phyloP scores from a whole-genome alignment of 164 flowering plant species.

The Chimonanthus praecox region DNA sequence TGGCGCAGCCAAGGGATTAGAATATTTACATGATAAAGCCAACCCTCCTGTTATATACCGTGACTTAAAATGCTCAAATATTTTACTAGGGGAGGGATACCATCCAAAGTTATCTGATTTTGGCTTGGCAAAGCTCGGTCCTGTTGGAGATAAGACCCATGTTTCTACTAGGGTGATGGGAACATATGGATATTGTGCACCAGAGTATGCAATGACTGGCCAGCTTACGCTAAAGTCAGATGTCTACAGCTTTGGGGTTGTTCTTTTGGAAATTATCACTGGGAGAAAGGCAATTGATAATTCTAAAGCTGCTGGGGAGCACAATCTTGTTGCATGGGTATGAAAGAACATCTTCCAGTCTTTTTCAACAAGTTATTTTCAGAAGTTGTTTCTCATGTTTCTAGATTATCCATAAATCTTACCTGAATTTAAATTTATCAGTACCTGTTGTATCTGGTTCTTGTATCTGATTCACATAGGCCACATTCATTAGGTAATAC shows the following conservation, averaged over 20 bases:
- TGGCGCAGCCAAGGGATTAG: conserved; percentile 76
- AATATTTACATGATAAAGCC: conserved; percentile 69
- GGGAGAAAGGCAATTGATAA: conserved; percentile 80
- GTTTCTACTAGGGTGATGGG: conserved; percentile 92
- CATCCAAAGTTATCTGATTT: conserved; percentile 80
- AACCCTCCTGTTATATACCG: conserved; percentile 79
- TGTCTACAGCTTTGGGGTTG: conserved; percentile 86
- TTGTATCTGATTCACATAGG: background rate
- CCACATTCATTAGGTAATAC: background rate
- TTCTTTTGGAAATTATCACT: conserved; percentile 73
- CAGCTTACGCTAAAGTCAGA: conserved; percentile 80
- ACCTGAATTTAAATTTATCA: too few species aligned
- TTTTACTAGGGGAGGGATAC: conserved; percentile 69
- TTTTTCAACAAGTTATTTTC: too few species aligned
- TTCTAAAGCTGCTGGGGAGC: conserved; percentile 39
- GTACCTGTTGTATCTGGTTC: too few species aligned
- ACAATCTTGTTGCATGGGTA: conserved; percentile 84
- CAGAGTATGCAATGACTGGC: conserved; percentile 91
- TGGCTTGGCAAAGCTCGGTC: conserved; percentile 89
- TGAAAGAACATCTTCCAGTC: conserved; percentile 14
- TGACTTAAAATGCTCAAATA: conserved; percentile 82
- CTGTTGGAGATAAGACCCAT: conserved; percentile 73
- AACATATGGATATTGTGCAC: conserved; percentile 86
- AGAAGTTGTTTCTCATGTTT: background rate
- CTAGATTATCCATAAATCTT: too few species aligned